Evolutionary conservation across 805 yeast genomes (phyloP).

Genomic region (Cyberlindnera lachancei): DNA sequence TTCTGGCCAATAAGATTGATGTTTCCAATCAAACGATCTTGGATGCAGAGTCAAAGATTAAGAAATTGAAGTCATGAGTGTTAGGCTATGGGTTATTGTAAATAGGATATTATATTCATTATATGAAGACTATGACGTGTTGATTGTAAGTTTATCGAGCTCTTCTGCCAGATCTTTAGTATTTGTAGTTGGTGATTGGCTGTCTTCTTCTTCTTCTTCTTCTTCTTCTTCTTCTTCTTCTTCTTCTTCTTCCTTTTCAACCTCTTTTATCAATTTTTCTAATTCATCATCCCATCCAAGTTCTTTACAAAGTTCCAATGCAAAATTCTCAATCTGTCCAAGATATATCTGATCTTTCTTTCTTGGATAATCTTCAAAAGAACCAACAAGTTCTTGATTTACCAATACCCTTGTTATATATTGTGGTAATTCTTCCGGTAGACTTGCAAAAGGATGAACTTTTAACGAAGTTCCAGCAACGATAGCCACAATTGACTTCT

Average conservation of each 20-base stretch:
- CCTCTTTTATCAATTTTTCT: neutral
- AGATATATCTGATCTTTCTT: conserved; percentile 52
- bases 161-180: neutral
- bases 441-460: conserved; percentile 83
- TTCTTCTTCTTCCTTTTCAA: neutral
- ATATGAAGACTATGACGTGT: too few species aligned
- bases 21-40: conserved; percentile 45
- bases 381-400: conserved; percentile 76
- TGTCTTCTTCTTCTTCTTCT: neutral
- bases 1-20: conserved; percentile 60
- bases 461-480: conserved; percentile 91
- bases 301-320: conserved; percentile 40
- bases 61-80: conserved; percentile 19
- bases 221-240: neutral
- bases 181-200: neutral
- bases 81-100: too few species aligned
- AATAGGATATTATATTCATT: too few species aligned
- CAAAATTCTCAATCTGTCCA: conserved; percentile 63
- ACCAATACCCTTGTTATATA: conserved; percentile 53
- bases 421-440: conserved; percentile 58
- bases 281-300: conserved; percentile 50
- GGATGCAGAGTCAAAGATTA: conserved; percentile 38
- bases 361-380: conserved; percentile 46
- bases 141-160: neutral
- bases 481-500: conserved; percentile 56